These are phyloP conservation scores for Neotropicomus parvogracilis DNA, from an alignment of 1,284 basidiomycete species.

Conservation along the genomic window DNA sequence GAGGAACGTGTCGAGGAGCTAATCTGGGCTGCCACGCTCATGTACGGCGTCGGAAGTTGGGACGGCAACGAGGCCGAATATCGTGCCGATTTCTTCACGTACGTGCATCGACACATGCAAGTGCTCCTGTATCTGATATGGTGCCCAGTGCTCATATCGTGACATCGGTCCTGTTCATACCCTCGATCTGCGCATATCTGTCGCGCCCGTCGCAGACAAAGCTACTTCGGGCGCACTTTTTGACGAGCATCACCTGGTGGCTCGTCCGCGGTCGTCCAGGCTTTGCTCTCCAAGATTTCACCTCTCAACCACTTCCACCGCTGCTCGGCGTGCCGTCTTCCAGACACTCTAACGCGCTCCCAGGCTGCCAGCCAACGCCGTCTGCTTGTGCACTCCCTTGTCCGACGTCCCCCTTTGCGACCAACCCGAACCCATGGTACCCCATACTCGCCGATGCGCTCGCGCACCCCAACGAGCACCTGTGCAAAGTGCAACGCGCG, in stretches of 20 bases:
- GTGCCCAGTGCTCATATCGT: conserved; percentile 36
- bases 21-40: conserved; percentile 28
- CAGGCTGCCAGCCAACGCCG: conserved; percentile 37
- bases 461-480: conserved; percentile 54
- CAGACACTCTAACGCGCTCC: conserved; percentile 24
- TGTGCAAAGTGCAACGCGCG: conserved; percentile 57
- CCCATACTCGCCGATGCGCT: conserved; percentile 29
- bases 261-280: conserved; percentile 33
- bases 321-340: conserved; percentile 16
- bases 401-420: conserved; percentile 23
- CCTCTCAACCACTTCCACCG: conserved; percentile 24
- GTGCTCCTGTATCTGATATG: conserved; percentile 3
- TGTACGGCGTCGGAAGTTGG: conserved; percentile 37
- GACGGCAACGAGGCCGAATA: conserved; percentile 24
- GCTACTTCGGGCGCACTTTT: conserved; percentile 34
- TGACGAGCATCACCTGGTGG: conserved; percentile 37
- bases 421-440: conserved; percentile 32
- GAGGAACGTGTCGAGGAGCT: conserved; percentile 33
- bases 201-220: conserved; percentile 27
- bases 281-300: conserved; percentile 28
- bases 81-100: conserved; percentile 35
- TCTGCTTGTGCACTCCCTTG: conserved; percentile 22
- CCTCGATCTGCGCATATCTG: conserved; percentile 32
- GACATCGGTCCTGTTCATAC: conserved; percentile 35
- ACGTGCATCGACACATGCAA: conserved; percentile 7